These are phyloP conservation scores for Penicillium sp. DNA, from an alignment of 2,329 filamentous ascomycete genomes.

Conservation along the genomic window DNA sequence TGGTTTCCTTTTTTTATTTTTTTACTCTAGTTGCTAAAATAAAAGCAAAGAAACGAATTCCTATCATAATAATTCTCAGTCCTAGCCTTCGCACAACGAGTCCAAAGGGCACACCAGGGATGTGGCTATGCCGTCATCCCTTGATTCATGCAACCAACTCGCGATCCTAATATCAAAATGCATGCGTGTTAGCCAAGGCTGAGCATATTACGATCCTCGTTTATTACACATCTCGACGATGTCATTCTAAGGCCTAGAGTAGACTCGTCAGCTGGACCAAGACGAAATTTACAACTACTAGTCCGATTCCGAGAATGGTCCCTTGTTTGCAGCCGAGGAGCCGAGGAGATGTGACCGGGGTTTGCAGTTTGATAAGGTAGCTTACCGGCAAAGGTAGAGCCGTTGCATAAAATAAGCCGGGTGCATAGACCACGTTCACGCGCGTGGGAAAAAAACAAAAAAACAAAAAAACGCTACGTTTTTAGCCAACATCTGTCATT, in stretches of 20 bases:
- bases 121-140: constrained; percentile 3
- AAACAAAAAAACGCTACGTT: neutral
- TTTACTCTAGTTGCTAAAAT: neutral
- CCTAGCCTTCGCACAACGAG: neutral
- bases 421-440: neutral
- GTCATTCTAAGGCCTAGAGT: neutral
- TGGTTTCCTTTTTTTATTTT: neutral
- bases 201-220: constrained; percentile 5
- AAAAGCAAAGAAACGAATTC: neutral
- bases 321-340: neutral
- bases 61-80: neutral
- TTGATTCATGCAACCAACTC: neutral
- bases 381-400: neutral
- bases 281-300: neutral
- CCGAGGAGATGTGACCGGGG: neutral
- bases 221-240: neutral
- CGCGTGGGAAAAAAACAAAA: neutral
- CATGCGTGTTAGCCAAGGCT: neutral
- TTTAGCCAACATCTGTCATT: neutral
- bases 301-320: neutral
- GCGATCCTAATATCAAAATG: neutral
- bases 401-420: neutral
- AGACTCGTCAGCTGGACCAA: neutral
- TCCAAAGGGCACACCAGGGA: neutral
- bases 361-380: neutral